Evolutionary conservation across 2,329 filamentous ascomycete species (phyloP).

Genomic region (Phoma sp.): DNA sequence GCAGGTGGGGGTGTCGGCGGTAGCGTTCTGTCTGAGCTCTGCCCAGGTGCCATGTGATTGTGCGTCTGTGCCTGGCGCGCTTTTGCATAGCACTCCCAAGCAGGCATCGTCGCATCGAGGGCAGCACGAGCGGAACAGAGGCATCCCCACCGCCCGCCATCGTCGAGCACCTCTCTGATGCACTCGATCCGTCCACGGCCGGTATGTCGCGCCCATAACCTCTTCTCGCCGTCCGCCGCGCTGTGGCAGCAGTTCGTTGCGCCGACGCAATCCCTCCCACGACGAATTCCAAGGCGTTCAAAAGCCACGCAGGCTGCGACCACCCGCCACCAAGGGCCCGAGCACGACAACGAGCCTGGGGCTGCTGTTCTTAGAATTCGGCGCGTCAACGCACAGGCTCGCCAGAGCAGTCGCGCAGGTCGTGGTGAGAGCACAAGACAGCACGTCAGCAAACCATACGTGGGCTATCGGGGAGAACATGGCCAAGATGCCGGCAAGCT

Average conservation of each 20-base stretch:
- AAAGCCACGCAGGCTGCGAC: slow-evolving; percentile 18
- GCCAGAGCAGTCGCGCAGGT: background rate
- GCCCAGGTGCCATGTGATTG: no score
- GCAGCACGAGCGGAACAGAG: no score
- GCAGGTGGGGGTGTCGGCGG: no score
- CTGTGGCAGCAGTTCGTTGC: slow-evolving; percentile 44
- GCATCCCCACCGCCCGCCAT: slow-evolving; percentile 1
- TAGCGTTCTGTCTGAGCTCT: no score
- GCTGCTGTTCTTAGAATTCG: no score
- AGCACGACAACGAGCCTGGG: no score
- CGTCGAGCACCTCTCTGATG: slow-evolving; percentile 30
- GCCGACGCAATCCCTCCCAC: slow-evolving; percentile 7
- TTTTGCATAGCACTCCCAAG: no score
- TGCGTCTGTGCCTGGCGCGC: no score
- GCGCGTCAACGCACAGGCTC: no score
- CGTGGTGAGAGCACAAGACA: background rate
- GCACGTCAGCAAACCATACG: background rate
- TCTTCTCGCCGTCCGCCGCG: slow-evolving; percentile 37
- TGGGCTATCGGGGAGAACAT: background rate
- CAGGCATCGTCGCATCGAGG: background rate
- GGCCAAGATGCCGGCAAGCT: slow-evolving; percentile 6
- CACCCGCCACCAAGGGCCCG: background rate
- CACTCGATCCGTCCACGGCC: slow-evolving; percentile 30
- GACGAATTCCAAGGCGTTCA: slow-evolving; percentile 26
- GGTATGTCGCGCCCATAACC: slow-evolving; percentile 42